These are phyloP conservation scores for Porphyrellus sp. DNA, from an alignment of 1,284 basidiomycete species.

Conservation along the genomic window DNA sequence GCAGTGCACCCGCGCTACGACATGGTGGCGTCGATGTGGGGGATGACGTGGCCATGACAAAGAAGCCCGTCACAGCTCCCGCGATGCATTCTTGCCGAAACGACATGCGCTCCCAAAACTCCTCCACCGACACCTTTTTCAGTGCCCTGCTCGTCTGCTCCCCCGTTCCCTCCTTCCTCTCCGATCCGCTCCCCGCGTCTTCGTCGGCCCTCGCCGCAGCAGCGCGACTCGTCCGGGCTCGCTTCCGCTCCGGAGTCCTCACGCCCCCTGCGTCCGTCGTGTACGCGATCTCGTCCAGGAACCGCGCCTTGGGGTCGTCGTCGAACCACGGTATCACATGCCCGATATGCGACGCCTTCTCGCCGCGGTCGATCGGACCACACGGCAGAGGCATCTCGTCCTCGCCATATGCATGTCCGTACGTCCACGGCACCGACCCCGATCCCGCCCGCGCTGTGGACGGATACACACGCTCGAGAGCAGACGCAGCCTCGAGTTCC, in stretches of 20 bases:
- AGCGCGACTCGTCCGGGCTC: constrained; percentile 35
- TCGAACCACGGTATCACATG: constrained; percentile 83
- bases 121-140: constrained; percentile 57
- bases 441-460: constrained; percentile 16
- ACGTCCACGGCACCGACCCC: constrained; percentile 50
- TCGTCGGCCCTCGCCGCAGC: constrained; percentile 23
- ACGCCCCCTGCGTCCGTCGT: constrained; percentile 61
- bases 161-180: constrained; percentile 29
- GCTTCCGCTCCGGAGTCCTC: constrained; percentile 58
- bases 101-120: constrained; percentile 95
- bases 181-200: constrained; percentile 37
- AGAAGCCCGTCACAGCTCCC: constrained; percentile 87
- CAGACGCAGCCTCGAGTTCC: constrained; percentile 65
- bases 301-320: constrained; percentile 91
- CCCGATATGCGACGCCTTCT: constrained; percentile 50
- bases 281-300: constrained; percentile 82
- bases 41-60: constrained; percentile 55
- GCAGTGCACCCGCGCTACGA: constrained; percentile 38
- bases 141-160: constrained; percentile 47
- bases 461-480: constrained; percentile 46
- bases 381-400: constrained; percentile 47
- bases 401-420: constrained; percentile 75
- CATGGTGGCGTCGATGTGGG: constrained; percentile 12
- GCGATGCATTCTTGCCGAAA: constrained; percentile 89
- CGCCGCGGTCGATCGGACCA: constrained; percentile 15